These are phyloP conservation scores for Penicillium goetzii DNA, from an alignment of 495 filamentous ascomycete genomes.

Conservation along the genomic window DNA sequence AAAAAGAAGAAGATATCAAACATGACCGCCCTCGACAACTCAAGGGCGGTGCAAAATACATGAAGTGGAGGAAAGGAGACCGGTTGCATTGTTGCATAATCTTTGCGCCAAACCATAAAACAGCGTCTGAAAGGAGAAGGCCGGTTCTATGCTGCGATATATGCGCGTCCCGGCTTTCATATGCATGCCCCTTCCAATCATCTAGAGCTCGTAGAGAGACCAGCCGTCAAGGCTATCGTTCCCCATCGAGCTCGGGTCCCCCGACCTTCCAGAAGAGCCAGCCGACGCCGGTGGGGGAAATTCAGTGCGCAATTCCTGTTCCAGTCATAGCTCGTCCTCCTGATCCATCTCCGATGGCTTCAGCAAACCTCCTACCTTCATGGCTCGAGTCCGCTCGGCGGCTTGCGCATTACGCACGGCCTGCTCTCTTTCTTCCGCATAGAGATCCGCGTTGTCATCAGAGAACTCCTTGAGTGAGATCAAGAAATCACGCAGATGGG, in stretches of 20 bases:
- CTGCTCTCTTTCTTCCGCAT: constrained; percentile 89
- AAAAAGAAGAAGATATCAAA: constrained; percentile 18
- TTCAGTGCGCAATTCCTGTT: constrained; percentile 66
- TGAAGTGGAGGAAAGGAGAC: constrained; percentile 3
- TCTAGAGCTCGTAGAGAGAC: constrained; percentile 46
- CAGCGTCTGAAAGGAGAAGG: background rate
- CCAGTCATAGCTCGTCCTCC: constrained; percentile 92
- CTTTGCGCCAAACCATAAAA: constrained; percentile 7
- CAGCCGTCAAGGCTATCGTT: constrained; percentile 46
- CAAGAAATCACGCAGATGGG: constrained; percentile 92
- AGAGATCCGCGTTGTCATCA: constrained; percentile 85
- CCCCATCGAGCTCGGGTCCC: constrained; percentile 13
- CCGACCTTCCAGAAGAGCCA: constrained; percentile 16
- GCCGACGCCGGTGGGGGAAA: constrained; percentile 32
- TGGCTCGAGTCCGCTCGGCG: constrained; percentile 82
- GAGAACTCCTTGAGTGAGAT: constrained; percentile 95
- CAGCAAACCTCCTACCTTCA: constrained; percentile 87
- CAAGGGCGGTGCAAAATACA: constrained; percentile 15
- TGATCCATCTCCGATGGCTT: constrained; percentile 91
- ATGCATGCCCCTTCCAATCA: constrained; percentile 6
- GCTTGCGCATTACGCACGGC: constrained; percentile 74
- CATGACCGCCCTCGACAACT: constrained; percentile 12
- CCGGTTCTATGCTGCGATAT: constrained; percentile 14
- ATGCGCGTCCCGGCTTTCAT: constrained; percentile 2
- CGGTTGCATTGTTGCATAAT: constrained; percentile 4